phyloP scores from a whole-genome alignment of 2,329 filamentous ascomycete species.

The Fonsecaea nubica region DNA sequence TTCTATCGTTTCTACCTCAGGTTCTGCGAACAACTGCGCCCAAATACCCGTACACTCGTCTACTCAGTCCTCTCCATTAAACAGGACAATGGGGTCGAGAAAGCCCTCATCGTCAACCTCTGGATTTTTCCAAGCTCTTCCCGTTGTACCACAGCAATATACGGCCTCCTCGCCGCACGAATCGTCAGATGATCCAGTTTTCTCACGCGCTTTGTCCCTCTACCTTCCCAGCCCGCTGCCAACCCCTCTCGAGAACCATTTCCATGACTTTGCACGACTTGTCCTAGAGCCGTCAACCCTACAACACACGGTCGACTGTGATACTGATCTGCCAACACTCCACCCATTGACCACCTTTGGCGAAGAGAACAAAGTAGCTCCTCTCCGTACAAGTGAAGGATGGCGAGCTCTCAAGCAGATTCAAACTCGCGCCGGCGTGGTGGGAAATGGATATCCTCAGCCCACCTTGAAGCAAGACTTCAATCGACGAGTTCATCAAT shows the following conservation, averaged over 20 bases:
- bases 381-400: conserved; percentile 62
- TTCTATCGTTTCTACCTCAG: background rate
- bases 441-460: conserved; percentile 63
- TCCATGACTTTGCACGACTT: conserved; percentile 35
- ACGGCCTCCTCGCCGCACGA: conserved; percentile 16
- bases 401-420: conserved; percentile 64
- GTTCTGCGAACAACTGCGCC: background rate
- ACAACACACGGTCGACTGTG: conserved; percentile 33
- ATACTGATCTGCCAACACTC: conserved; percentile 34
- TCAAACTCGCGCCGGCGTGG: conserved; percentile 64
- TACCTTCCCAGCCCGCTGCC: conserved; percentile 33
- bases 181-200: conserved; percentile 31
- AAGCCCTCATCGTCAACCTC: conserved; percentile 34
- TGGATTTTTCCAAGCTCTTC: conserved; percentile 36
- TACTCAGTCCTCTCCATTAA: background rate
- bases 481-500: conserved; percentile 66
- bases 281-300: conserved; percentile 32
- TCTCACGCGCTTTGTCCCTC: conserved; percentile 29
- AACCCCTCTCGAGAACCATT: conserved; percentile 20
- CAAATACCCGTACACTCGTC: background rate
- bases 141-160: conserved; percentile 33
- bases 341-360: conserved; percentile 38
- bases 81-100: conserved; percentile 14
- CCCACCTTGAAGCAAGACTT: conserved; percentile 37
- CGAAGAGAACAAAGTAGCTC: conserved; percentile 33